Base-by-base conservation (phyloP, 2,329 filamentous ascomycete species). In the Xenoacremonium recifei region DNA sequence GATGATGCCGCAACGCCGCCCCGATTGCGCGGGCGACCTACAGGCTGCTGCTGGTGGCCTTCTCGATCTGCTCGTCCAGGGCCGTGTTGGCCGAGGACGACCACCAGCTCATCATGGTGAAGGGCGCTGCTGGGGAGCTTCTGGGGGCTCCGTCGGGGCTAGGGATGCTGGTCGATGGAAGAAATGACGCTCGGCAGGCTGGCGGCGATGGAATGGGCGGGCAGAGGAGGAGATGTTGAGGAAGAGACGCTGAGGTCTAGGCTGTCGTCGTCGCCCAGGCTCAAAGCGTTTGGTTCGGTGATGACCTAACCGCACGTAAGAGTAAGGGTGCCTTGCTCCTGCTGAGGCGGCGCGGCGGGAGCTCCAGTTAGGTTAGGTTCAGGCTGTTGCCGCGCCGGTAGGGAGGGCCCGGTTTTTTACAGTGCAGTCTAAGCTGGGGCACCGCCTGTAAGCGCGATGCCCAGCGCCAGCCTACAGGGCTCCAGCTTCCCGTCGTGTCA, bases 41-140 rank as follows among this genome's bases (percentile, higher is more conserved):
- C 86, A 99, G 76, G 68, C 91, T 97, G 63, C 89, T 96, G 53
- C 87, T 85, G 13, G 93, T 99, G 39, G 93, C 93, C 68, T 87
- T 89, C 66, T 96, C 92, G 61, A 99, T 86, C 77, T 97, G 93
- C 71, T 96, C 91, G 69, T 99, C 93, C 69, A 99, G 79, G 70
- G 90, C 89, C 62, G 85, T 88, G 68, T 89, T 89, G 69, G 84
- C 81, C 65, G 89, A 92, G 55, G 87, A 88, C 65, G 95, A 97
- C 92, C 92, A 99, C 77, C 91, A 90, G 64, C 89, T 85, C 91
- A 96, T 96, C 77, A 78, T 86, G 37, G 52, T 61, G 61, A 27
- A 21, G 42, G 46, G 45, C 37, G 39, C 34, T 35, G 20, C 11
- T 12, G 32, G 40, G 16, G 33, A 32, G 29, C 19, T 35, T 49